Conservation (phyloP, 2,329 filamentous ascomycete genomes). For the Fusarium marasasianum region DNA sequence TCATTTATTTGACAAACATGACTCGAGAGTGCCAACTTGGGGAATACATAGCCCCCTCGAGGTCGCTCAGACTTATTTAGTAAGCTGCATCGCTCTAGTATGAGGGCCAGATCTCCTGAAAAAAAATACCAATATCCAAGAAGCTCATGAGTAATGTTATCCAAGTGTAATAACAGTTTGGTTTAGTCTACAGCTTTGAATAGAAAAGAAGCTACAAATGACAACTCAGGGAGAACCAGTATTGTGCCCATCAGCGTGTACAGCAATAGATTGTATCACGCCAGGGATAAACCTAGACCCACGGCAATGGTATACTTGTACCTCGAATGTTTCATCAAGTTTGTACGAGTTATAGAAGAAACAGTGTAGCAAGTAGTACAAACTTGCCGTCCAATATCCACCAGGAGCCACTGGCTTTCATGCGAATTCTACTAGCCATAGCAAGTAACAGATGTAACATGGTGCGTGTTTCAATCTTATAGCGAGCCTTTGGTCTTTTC, state of each 20-base stretch:
- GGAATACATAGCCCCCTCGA: background rate
- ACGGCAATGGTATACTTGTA: background rate
- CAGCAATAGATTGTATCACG: background rate
- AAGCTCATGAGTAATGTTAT: background rate
- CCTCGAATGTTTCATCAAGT: background rate
- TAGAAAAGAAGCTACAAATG: background rate
- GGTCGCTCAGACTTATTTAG: background rate
- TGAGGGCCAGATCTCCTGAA: background rate
- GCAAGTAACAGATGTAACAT: background rate
- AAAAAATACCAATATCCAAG: background rate
- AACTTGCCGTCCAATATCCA: background rate
- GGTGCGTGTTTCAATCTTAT: background rate
- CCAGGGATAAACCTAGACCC: background rate
- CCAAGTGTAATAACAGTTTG: background rate
- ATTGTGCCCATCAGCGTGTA: background rate
- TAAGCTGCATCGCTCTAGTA: background rate
- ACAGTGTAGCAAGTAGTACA: background rate
- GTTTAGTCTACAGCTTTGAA: background rate
- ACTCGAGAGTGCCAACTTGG: background rate
- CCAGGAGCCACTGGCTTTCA: background rate
- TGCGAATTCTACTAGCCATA: background rate
- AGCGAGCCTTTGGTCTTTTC: too few relatives aligned
- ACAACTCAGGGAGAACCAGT: background rate
- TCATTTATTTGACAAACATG: background rate
- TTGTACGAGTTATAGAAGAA: background rate